A percentile compares a stretch with the other conserved stretches of the same genome.
Evolutionary conservation across 768 basidiomycete genomes (phyloP).

Genomic region (Tylopilus sp.): DNA sequence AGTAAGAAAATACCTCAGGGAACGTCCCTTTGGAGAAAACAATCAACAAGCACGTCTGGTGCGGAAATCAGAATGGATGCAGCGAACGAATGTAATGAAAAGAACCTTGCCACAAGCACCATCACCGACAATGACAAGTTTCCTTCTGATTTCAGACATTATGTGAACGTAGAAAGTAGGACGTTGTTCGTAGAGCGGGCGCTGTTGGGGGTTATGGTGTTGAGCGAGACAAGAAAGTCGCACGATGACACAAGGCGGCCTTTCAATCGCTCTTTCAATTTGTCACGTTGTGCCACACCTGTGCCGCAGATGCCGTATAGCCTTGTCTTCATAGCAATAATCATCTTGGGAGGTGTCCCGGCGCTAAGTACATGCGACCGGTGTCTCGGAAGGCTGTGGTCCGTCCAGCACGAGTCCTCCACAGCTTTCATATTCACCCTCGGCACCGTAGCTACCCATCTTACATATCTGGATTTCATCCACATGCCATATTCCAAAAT

Average conservation of each 20-base stretch:
- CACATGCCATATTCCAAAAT: slow-evolving; percentile 54
- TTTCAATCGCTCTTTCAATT: slow-evolving; percentile 35
- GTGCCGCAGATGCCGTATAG: slow-evolving; percentile 26
- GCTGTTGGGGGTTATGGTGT: slow-evolving; percentile 36
- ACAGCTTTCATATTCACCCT: slow-evolving; percentile 60
- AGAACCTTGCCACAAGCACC: slow-evolving; percentile 93
- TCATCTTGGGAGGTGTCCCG: no score
- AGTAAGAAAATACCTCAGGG: slow-evolving; percentile 64
- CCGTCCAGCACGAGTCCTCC: slow-evolving; percentile 14
- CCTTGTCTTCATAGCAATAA: neutral
- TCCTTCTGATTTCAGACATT: slow-evolving; percentile 98
- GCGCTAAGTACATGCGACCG: neutral
- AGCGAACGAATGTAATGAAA: neutral
- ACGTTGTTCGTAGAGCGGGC: slow-evolving; percentile 31
- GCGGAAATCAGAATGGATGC: slow-evolving; percentile 19
- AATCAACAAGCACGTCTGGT: slow-evolving; percentile 87
- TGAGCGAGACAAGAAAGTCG: slow-evolving; percentile 38
- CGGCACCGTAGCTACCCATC: slow-evolving; percentile 64
- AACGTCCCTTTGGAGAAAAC: slow-evolving; percentile 97
- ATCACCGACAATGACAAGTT: slow-evolving; percentile 98
- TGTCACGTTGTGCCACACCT: slow-evolving; percentile 29
- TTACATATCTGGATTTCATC: slow-evolving; percentile 61
- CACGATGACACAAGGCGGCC: slow-evolving; percentile 34
- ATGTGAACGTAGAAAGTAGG: slow-evolving; percentile 34
- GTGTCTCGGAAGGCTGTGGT: neutral